These are phyloP conservation scores for Purpureocillium takamizusanense DNA, from an alignment of 2,329 filamentous ascomycete genomes.

Conservation along the genomic window DNA sequence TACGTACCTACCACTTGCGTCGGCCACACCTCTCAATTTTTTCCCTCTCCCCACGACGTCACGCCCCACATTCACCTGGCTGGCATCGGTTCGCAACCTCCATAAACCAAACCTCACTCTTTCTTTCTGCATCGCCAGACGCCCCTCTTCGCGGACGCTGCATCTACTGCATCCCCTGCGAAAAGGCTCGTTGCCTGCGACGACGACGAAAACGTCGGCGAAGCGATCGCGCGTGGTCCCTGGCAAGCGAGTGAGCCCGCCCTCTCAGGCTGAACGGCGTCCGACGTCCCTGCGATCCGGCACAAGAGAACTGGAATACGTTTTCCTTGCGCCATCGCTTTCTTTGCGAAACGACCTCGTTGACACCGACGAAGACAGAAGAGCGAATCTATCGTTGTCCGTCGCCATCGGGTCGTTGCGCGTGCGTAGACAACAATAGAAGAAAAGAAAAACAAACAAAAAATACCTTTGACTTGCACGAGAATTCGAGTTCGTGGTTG, in stretches of 20 bases:
- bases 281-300: conserved; percentile 18
- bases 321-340: conserved; percentile 23
- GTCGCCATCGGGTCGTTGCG: conserved; percentile 22
- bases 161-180: conserved; percentile 6
- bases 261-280: conserved; percentile 11
- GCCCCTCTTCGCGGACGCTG: conserved; percentile 7
- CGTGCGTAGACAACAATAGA: conserved; percentile 28
- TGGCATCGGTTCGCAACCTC: conserved; percentile 13
- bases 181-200: conserved; percentile 7
- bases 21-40: conserved; percentile 29
- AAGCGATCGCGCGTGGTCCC: conserved; percentile 6
- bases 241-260: conserved; percentile 8
- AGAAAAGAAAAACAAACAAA: conserved; percentile 14
- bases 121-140: conserved; percentile 12
- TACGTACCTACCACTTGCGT: conserved; percentile 40
- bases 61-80: conserved; percentile 19
- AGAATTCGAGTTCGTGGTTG: conserved; percentile 18
- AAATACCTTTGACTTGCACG: conserved; percentile 15
- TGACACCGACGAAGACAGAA: conserved; percentile 23
- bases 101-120: conserved; percentile 7
- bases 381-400: conserved; percentile 23
- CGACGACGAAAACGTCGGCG: conserved; percentile 1
- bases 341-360: conserved; percentile 24
- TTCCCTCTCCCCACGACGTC: conserved; percentile 21
- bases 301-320: conserved; percentile 33